These are phyloP conservation scores for Brassica juncea DNA, from an alignment of 345 rosid genomes.

Conservation along the genomic window DNA sequence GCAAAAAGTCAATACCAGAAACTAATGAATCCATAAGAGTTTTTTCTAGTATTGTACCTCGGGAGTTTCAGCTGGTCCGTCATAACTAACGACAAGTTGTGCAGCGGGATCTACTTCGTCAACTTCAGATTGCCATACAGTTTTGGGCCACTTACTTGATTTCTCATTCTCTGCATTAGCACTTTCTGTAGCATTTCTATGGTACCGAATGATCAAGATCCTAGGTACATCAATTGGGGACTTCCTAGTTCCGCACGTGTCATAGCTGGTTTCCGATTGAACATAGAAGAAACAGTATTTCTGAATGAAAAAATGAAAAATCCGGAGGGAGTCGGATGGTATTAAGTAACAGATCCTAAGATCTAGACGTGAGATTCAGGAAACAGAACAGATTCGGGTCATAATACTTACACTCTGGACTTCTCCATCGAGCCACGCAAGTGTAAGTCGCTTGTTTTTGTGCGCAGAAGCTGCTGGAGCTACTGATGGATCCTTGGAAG, in stretches of 20 bases:
- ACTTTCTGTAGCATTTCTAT: conserved; percentile 67
- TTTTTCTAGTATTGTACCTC: conserved; percentile 45
- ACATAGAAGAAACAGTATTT: conserved; percentile 88
- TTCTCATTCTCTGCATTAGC: conserved; percentile 43
- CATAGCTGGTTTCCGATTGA: conserved; percentile 74
- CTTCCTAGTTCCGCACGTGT: conserved; percentile 89
- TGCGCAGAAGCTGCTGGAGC: conserved; percentile 53
- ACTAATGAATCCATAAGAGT: conserved; percentile 9
- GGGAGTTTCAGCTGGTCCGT: conserved; percentile 67
- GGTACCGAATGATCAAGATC: conserved; percentile 79
- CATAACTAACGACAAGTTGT: conserved; percentile 87
- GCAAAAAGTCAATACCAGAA: neutral
- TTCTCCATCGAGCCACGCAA: conserved; percentile 96
- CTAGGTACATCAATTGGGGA: conserved; percentile 66
- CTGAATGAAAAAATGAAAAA: conserved; percentile 44
- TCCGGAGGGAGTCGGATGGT: conserved; percentile 11
- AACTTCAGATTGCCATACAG: conserved; percentile 53
- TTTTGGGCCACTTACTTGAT: conserved; percentile 55
- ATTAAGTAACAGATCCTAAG: neutral
- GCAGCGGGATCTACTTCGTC: conserved; percentile 78
- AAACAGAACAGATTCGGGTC: conserved; percentile 14
- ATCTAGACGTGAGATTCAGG: conserved; percentile 5
- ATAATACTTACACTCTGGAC: conserved; percentile 64
- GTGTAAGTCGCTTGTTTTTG: conserved; percentile 65
- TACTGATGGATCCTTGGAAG: conserved; percentile 45